phyloP scores from a whole-genome alignment of 2,329 filamentous ascomycete genomes.

The Beauveria bassiana region DNA sequence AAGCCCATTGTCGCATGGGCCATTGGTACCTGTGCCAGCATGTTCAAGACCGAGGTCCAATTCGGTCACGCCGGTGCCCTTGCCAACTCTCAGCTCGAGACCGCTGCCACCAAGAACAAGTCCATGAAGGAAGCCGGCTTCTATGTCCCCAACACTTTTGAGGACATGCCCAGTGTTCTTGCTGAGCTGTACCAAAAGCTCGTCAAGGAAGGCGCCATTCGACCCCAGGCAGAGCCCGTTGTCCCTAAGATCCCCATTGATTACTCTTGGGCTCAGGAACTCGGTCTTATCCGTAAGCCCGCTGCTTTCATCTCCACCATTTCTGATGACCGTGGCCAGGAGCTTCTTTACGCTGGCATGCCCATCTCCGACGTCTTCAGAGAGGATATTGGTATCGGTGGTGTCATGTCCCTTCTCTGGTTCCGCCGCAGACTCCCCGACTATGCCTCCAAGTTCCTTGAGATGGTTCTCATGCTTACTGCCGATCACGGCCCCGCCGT shows the following conservation, averaged over 20 bases:
- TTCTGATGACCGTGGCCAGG: conserved; percentile 98
- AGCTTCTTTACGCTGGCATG: conserved; percentile 97
- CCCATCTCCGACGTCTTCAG: conserved; percentile 99
- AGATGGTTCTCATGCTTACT: conserved; percentile 99
- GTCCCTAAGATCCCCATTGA: conserved; percentile 99
- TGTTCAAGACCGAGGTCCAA: conserved; percentile 99
- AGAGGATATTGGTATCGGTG: conserved; percentile 97
- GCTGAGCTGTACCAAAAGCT: conserved; percentile 81
- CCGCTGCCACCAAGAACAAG: conserved; percentile 93
- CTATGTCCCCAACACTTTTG: conserved; percentile 90
- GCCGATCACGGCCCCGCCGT: conserved; percentile 98
- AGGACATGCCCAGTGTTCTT: conserved; percentile 78
- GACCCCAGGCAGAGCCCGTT: conserved; percentile 77
- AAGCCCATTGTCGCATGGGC: conserved; percentile 99
- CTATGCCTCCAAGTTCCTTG: conserved; percentile 97
- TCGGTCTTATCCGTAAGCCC: conserved; percentile 98
- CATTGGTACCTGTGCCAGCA: conserved; percentile 96
- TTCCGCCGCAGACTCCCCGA: conserved; percentile 95
- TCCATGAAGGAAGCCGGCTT: conserved; percentile 92
- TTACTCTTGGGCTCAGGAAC: conserved; percentile 99
- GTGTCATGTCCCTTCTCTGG: conserved; percentile 99
- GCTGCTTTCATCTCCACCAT: conserved; percentile 99
- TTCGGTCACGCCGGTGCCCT: conserved; percentile 98
- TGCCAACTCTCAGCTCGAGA: conserved; percentile 99
- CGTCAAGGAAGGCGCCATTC: conserved; percentile 76